phyloP scores from a whole-genome alignment of 2,329 filamentous ascomycete genomes.

The Neonectria magnoliae region DNA sequence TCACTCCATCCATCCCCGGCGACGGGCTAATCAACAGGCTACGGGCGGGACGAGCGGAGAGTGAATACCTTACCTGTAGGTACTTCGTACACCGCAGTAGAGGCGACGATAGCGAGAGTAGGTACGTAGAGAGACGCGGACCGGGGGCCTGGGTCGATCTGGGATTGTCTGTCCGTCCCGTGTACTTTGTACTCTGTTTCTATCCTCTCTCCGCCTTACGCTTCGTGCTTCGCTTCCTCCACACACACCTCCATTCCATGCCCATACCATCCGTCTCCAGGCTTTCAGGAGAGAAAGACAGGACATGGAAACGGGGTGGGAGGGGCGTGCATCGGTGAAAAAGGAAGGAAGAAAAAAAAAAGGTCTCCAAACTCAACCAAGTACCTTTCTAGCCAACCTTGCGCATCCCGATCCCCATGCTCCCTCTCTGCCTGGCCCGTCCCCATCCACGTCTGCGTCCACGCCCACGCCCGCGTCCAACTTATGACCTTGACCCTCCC shows the following conservation, averaged over 20 bases:
- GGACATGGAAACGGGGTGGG: conserved; percentile 16
- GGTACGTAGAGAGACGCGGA: background rate
- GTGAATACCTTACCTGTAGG: background rate
- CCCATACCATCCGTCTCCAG: conserved; percentile 4
- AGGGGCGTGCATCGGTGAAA: conserved; percentile 18
- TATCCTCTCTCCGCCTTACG: conserved; percentile 11
- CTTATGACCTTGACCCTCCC: conserved; percentile 18
- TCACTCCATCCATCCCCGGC: conserved; percentile 28
- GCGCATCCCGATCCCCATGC: conserved; percentile 10
- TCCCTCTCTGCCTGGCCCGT: conserved; percentile 20
- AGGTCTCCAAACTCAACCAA: conserved; percentile 1
- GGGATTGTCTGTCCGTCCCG: conserved; percentile 5
- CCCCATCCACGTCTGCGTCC: conserved; percentile 2
- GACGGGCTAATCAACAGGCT: conserved; percentile 12
- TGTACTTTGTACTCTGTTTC: background rate
- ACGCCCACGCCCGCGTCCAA: conserved; percentile 19
- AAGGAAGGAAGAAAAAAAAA: conserved; percentile 11
- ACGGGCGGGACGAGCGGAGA: conserved; percentile 30
- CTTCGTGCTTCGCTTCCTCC: background rate
- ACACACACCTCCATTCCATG: conserved; percentile 18
- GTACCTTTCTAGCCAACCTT: conserved; percentile 12
- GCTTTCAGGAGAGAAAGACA: conserved; percentile 16
- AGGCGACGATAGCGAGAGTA: background rate
- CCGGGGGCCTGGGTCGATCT: conserved; percentile 16
- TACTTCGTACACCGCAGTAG: too few species aligned